A percentile compares a stretch with the other conserved stretches of the same genome.
Conservation (phyloP, 2,329 filamentous ascomycete species). For the Chrysoporthe cubensis region DNA sequence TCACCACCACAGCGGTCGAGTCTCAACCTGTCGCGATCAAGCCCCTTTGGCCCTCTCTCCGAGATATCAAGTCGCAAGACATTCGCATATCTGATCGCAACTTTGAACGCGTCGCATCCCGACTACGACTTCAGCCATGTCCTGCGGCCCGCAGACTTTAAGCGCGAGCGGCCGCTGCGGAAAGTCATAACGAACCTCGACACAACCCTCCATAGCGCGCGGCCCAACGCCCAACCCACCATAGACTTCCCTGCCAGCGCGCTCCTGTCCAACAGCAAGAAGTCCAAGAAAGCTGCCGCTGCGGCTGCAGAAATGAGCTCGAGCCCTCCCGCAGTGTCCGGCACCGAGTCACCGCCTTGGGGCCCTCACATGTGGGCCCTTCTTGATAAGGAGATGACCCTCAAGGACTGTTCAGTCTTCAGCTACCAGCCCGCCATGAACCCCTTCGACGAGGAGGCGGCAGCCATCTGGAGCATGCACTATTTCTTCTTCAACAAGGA, state of each 20-base stretch:
- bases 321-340: slow-evolving; percentile 46
- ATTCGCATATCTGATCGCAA: slow-evolving; percentile 95
- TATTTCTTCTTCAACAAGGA: slow-evolving; percentile 98
- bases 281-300: slow-evolving; percentile 43
- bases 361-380: slow-evolving; percentile 88
- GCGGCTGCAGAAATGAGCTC: slow-evolving; percentile 43
- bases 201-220: slow-evolving; percentile 83
- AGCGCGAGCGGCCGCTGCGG: slow-evolving; percentile 77
- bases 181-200: slow-evolving; percentile 87
- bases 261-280: slow-evolving; percentile 42
- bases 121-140: slow-evolving; percentile 98
- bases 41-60: slow-evolving; percentile 88
- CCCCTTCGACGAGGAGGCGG: slow-evolving; percentile 89
- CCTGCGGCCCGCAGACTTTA: slow-evolving; percentile 86
- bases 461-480: slow-evolving; percentile 91
- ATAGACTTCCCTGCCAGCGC: slow-evolving; percentile 49
- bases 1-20: slow-evolving; percentile 77
- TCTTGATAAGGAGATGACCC: slow-evolving; percentile 92
- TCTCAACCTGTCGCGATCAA: slow-evolving; percentile 81
- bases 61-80: slow-evolving; percentile 87
- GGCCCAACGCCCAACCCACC: slow-evolving; percentile 58
- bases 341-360: slow-evolving; percentile 63
- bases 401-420: slow-evolving; percentile 88
- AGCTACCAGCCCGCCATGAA: slow-evolving; percentile 88
- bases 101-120: slow-evolving; percentile 90